Base-by-base conservation (phyloP, 768 basidiomycete species). In the Leccinellum albellum region DNA sequence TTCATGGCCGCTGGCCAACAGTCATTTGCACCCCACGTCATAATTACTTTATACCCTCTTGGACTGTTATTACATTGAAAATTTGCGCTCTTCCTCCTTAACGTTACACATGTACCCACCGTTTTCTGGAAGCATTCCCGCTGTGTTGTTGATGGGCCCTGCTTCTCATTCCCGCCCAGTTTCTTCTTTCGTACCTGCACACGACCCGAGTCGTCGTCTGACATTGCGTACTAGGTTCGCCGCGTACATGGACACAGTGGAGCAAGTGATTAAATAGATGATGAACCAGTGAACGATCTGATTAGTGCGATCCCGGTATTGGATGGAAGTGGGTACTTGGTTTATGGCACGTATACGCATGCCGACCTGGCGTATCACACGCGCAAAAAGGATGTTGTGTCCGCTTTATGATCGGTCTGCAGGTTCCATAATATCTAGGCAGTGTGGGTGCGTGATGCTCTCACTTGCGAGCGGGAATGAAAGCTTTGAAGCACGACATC, bases 141-240 rank as follows among this genome's bases (percentile, higher is more conserved):
- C 51, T 17, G 45, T 4, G 37, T 37, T n/a, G 37, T 47, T 33
- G 33, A 37, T 37, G 37, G n/a, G n/a, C 24, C 10, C 24, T 48
- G 17, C 5, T 46, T 24, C 54, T 66, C 65, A 64, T 66, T 64
- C 65, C 64, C 65, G 65, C 59, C 33, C 13, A 42, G 54, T 47
- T 32, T 8, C 47, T 35, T 26, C 31, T 29, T 33, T 42, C 31
- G 28, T 47, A 32, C 50, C 29, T 31, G 29, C 50, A 48, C 12
- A 31, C 42, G 14, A 53, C 32, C 2, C 35, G n/a, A n/a, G n/a
- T n/a, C 33, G 28, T 6, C n/a, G 5, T 51, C 32, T 29, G 52
- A 54, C 24, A 3, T 15, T 21, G 40, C 23, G 51, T 21, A 17
- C 54, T 54, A 14, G 45, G 21, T 17, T 13, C 51, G 44, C 44